Conservation (phyloP, 495 filamentous ascomycete genomes). For the Jackrogersella multiformis region DNA sequence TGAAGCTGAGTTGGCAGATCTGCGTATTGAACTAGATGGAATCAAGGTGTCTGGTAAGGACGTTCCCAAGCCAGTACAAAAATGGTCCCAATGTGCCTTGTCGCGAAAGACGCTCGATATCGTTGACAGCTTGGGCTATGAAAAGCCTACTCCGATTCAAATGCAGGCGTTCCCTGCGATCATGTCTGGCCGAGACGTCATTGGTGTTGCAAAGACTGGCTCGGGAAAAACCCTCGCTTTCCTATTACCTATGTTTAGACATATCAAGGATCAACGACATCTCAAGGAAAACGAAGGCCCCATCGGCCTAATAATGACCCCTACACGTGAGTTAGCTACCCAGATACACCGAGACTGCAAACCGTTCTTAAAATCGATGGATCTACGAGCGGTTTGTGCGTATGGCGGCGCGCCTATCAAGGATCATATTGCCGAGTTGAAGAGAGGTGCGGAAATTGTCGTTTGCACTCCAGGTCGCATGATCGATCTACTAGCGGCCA, state of each 20-base stretch:
- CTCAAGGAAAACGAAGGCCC: slow-evolving; percentile 88
- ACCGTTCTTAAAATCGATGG: slow-evolving; percentile 88
- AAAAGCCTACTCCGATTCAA: slow-evolving; percentile 92
- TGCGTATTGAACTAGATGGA: slow-evolving; percentile 88
- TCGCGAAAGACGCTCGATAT: slow-evolving; percentile 89
- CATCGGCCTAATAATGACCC: slow-evolving; percentile 88
- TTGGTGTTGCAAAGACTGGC: slow-evolving; percentile 96
- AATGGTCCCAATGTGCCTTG: slow-evolving; percentile 95
- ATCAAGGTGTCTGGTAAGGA: slow-evolving; percentile 90
- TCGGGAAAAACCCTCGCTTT: slow-evolving; percentile 99
- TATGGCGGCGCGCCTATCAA: slow-evolving; percentile 97
- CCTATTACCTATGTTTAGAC: slow-evolving; percentile 92
- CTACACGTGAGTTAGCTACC: slow-evolving; percentile 91
- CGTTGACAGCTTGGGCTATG: slow-evolving; percentile 82
- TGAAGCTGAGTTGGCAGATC: slow-evolving; percentile 80
- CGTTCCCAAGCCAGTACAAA: slow-evolving; percentile 90
- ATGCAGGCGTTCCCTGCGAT: slow-evolving; percentile 93
- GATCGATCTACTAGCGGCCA: slow-evolving; percentile 93
- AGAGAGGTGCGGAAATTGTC: slow-evolving; percentile 93
- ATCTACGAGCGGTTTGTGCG: slow-evolving; percentile 91
- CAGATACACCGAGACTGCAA: slow-evolving; percentile 96
- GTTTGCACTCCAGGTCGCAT: slow-evolving; percentile 97
- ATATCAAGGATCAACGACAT: slow-evolving; percentile 92
- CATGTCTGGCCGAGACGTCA: slow-evolving; percentile 96
- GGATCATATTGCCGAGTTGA: slow-evolving; percentile 95